phyloP scores from a whole-genome alignment of 805 yeast genomes.

The Hanseniaspora jakobsenii region DNA sequence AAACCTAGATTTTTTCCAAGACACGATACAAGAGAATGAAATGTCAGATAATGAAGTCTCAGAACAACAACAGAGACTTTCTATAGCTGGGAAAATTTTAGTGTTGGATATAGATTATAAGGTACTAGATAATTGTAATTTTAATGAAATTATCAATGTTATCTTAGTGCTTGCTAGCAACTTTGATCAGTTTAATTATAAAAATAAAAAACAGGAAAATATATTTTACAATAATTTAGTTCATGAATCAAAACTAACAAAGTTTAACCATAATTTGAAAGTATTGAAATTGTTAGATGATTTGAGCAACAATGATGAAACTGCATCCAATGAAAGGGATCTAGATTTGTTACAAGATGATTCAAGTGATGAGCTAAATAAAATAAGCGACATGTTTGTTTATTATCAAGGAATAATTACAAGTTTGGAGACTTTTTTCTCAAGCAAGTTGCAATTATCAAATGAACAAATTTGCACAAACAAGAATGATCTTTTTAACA shows the following conservation, averaged over 20 bases:
- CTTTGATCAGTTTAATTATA: conserved; percentile 29
- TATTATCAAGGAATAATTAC: conserved; percentile 4
- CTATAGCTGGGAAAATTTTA: conserved; percentile 29
- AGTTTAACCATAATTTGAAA: conserved; percentile 27
- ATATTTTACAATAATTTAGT: conserved; percentile 23
- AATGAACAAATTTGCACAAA: background rate
- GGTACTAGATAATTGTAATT: background rate
- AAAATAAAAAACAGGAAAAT: conserved; percentile 20
- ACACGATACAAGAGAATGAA: conserved; percentile 10
- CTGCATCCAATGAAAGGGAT: no score
- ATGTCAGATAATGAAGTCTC: background rate
- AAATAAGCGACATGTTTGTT: conserved; percentile 1
- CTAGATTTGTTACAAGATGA: no score
- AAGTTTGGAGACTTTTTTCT: background rate
- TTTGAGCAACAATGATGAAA: conserved; percentile 2
- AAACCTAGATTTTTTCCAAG: conserved; percentile 10
- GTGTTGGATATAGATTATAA: conserved; percentile 29
- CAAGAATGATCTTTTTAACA: conserved; percentile 6
- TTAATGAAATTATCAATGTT: conserved; percentile 25
- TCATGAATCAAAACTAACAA: conserved; percentile 23
- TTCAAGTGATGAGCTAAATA: no score
- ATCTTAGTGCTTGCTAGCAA: conserved; percentile 29
- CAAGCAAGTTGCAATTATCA: background rate
- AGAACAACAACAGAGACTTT: conserved; percentile 21
- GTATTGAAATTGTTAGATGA: conserved; percentile 25